These are phyloP conservation scores for Fibroporia radiculosa DNA, from an alignment of 768 basidiomycete genomes.

Conservation along the genomic window DNA sequence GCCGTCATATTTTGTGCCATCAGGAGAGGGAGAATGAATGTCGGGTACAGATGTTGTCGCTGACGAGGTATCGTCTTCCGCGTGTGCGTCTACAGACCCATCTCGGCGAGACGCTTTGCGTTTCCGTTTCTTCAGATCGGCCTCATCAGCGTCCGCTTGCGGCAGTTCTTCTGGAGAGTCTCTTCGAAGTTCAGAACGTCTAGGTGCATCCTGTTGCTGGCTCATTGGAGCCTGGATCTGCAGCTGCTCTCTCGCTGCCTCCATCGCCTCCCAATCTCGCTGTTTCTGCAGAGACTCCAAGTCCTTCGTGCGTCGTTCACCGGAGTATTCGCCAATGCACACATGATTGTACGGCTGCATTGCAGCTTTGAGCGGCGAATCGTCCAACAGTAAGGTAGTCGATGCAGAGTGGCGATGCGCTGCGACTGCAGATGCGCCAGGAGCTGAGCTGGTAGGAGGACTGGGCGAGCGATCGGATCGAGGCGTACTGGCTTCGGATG, in stretches of 20 bases:
- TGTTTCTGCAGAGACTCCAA: constrained; percentile 22
- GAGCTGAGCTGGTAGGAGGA: constrained; percentile 4
- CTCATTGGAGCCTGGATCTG: constrained; percentile 11
- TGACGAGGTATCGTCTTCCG: background rate
- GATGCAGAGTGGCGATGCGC: constrained; percentile 31
- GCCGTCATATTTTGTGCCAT: background rate
- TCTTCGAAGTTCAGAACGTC: background rate
- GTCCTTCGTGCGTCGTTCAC: constrained; percentile 32
- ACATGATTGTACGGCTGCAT: constrained; percentile 81
- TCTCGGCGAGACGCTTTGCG: background rate
- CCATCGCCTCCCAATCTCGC: constrained; percentile 10
- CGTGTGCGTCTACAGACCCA: background rate
- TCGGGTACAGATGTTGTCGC: background rate
- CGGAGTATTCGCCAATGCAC: constrained; percentile 63
- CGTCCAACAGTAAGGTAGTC: constrained; percentile 45
- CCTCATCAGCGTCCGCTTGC: background rate
- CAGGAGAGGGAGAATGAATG: background rate
- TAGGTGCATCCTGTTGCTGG: background rate
- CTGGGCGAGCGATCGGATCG: constrained; percentile 1
- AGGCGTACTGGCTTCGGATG: constrained; percentile 9
- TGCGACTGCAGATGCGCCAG: background rate
- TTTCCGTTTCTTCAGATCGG: constrained; percentile 1
- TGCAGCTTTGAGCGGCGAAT: constrained; percentile 45
- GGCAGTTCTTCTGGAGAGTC: background rate
- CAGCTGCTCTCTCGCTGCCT: constrained; percentile 13